phyloP scores from a whole-genome alignment of 345 rosid species.

The Balakata baccata region DNA sequence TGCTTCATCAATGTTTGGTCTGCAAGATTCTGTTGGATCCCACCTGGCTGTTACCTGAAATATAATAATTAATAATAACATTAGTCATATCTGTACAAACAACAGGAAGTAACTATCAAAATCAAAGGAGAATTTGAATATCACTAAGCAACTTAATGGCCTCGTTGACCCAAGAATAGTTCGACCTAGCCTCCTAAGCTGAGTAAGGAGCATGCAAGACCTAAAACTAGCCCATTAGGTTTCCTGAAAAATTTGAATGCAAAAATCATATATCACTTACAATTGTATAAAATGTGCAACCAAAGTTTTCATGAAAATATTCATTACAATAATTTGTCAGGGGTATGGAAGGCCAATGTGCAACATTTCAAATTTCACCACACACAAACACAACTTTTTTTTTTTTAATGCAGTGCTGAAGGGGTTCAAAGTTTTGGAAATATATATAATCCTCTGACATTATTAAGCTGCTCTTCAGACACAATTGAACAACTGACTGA shows the following conservation, averaged over 20 bases:
- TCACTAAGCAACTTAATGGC: background rate
- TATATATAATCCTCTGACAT: background rate
- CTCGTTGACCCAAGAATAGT: background rate
- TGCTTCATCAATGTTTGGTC: conserved; percentile 76
- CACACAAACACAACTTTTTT: too few relatives aligned
- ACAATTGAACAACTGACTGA: background rate
- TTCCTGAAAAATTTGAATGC: background rate
- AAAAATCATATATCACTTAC: background rate
- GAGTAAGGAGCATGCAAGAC: background rate
- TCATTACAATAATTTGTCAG: background rate
- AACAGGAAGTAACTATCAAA: conserved; percentile 1
- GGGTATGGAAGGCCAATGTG: background rate
- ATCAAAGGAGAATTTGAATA: too few relatives aligned
- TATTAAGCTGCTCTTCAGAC: background rate
- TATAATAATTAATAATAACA: conserved; percentile 23
- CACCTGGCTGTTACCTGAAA: conserved; percentile 74
- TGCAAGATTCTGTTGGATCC: conserved; percentile 72
- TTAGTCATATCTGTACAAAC: background rate
- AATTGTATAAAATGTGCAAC: background rate
- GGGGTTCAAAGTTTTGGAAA: background rate
- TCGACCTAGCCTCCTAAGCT: background rate
- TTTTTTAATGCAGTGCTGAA: background rate
- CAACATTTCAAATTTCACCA: background rate
- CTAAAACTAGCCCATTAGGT: background rate
- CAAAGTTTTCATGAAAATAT: background rate